A percentile compares a stretch with the other conserved stretches of the same genome.
Evolutionary conservation across 495 filamentous ascomycete species (phyloP).

Genomic region (Aspergillus olivimuriae): DNA sequence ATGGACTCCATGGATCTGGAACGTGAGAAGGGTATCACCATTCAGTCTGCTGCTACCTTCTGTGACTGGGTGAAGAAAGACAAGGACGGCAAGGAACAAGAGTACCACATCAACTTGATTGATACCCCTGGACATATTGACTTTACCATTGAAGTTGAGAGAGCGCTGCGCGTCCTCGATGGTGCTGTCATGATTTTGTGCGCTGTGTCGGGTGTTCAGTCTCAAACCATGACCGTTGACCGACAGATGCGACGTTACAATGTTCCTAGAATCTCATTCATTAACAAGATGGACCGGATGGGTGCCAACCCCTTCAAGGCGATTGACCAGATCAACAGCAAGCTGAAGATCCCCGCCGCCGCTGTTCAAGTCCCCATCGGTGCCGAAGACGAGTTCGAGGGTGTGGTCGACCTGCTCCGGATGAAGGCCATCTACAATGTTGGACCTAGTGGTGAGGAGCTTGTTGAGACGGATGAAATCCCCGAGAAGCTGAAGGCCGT

Average conservation of each 20-base stretch:
- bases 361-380: conserved; percentile 96
- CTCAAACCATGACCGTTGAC: conserved; percentile 97
- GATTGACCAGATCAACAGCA: conserved; percentile 92
- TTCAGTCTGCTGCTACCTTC: conserved; percentile 96
- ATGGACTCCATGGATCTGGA: conserved; percentile 99
- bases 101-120: conserved; percentile 97
- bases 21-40: conserved; percentile 97
- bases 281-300: conserved; percentile 99
- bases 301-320: conserved; percentile 98
- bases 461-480: conserved; percentile 70
- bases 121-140: conserved; percentile 99
- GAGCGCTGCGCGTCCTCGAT: conserved; percentile 91
- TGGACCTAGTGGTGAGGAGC: conserved; percentile 65
- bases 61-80: conserved; percentile 90
- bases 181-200: conserved; percentile 98
- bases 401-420: conserved; percentile 85
- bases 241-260: conserved; percentile 98
- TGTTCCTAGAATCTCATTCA: conserved; percentile 87
- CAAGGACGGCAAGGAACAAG: conserved; percentile 70
- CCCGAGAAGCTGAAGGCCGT: conserved; percentile 68
- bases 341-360: conserved; percentile 86
- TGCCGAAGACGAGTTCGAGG: conserved; percentile 83
- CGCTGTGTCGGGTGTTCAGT: conserved; percentile 94
- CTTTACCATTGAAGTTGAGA: conserved; percentile 98
- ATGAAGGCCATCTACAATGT: conserved; percentile 95